Conservation (phyloP, 163 green algal species). For the Smithsoniella earleae region DNA sequence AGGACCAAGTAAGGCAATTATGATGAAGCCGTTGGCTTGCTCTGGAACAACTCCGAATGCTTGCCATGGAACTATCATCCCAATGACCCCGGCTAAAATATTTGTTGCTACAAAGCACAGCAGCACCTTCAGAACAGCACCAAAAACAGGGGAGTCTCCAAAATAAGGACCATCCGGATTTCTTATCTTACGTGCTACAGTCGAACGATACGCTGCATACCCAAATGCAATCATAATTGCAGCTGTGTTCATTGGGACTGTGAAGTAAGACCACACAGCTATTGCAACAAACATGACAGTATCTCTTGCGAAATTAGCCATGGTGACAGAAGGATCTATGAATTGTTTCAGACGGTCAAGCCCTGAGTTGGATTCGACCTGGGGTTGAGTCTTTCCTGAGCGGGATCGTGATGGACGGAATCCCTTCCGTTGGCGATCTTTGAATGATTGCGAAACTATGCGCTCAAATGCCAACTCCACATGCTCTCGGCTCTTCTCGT, state of each 20-base stretch:
- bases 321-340: constrained; percentile 12
- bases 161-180: constrained; percentile 25
- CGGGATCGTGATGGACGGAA: neutral
- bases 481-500: constrained; percentile 19
- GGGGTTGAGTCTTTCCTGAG: neutral
- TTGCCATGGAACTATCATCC: neutral
- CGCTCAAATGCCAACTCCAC: constrained; percentile 18
- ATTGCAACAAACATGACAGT: neutral
- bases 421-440: constrained; percentile 9
- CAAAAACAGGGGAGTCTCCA: constrained; percentile 1
- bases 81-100: neutral
- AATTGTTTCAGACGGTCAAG: neutral
- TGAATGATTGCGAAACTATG: constrained; percentile 11
- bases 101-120: constrained; percentile 8
- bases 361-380: neutral
- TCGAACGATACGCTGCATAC: constrained; percentile 15
- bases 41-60: neutral
- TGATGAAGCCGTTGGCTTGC: neutral
- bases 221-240: constrained; percentile 7
- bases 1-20: neutral
- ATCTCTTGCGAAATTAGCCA: neutral
- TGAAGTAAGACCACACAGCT: constrained; percentile 6
- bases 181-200: constrained; percentile 6
- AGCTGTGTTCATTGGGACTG: constrained; percentile 2
- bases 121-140: constrained; percentile 9